phyloP scores from a whole-genome alignment of 805 yeast species.

The Naumovozyma baii region DNA sequence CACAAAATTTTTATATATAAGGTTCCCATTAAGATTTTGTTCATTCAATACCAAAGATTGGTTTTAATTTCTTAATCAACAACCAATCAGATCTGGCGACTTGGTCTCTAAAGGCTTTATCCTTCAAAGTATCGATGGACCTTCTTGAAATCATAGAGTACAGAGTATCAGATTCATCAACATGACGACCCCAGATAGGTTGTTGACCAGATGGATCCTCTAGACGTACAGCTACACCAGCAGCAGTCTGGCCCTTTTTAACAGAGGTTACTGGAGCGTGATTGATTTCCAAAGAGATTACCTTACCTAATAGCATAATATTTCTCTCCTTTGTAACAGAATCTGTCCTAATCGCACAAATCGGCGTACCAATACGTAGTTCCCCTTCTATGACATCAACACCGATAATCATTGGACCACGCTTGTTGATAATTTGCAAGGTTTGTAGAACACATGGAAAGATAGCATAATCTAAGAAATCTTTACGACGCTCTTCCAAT shows the following conservation, averaged over 20 bases:
- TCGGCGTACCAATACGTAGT: slow-evolving; percentile 86
- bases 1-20: neutral
- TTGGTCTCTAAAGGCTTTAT: slow-evolving; percentile 91
- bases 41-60: slow-evolving; percentile 67
- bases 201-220: slow-evolving; percentile 87
- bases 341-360: slow-evolving; percentile 83
- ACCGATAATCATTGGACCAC: slow-evolving; percentile 99
- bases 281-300: slow-evolving; percentile 88
- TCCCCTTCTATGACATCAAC: slow-evolving; percentile 93
- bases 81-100: slow-evolving; percentile 96
- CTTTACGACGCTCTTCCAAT: slow-evolving; percentile 83
- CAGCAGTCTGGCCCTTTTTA: slow-evolving; percentile 90
- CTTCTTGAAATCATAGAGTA: slow-evolving; percentile 86
- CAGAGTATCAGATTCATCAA: slow-evolving; percentile 81
- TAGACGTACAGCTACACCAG: slow-evolving; percentile 97
- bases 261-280: slow-evolving; percentile 74
- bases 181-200: slow-evolving; percentile 99
- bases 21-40: neutral
- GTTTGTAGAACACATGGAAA: slow-evolving; percentile 95
- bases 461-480: slow-evolving; percentile 77
- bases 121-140: slow-evolving; percentile 94
- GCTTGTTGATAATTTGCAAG: slow-evolving; percentile 90
- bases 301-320: slow-evolving; percentile 70
- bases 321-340: slow-evolving; percentile 71
- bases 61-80: slow-evolving; percentile 77